phyloP scores from a whole-genome alignment of 257 asterid species.

The Solanum ahanhuiri region DNA sequence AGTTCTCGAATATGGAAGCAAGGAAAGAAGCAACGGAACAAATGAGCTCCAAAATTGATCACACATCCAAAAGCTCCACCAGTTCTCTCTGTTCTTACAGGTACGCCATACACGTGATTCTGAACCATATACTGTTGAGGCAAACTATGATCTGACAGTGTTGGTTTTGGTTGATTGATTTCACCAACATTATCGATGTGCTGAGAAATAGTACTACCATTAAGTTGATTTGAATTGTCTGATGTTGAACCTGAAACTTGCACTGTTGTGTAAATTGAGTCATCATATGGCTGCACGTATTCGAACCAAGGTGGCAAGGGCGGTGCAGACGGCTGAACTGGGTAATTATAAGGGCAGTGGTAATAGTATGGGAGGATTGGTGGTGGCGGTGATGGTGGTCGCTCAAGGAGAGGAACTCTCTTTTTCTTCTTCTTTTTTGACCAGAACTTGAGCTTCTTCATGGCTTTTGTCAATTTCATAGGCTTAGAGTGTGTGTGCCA shows the following conservation, averaged over 20 bases:
- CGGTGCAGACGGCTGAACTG: constrained; percentile 59
- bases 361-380: constrained; percentile 5
- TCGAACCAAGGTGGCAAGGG: constrained; percentile 61
- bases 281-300: constrained; percentile 11
- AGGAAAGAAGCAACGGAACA: constrained; percentile 46
- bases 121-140: constrained; percentile 24
- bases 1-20: constrained; percentile 43
- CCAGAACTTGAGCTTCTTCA: constrained; percentile 69
- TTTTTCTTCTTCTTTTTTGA: constrained; percentile 47
- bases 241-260: background rate
- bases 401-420: constrained; percentile 1
- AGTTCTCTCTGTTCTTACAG: constrained; percentile 15
- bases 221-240: constrained; percentile 1
- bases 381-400: constrained; percentile 20
- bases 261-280: constrained; percentile 9
- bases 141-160: background rate
- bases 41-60: constrained; percentile 23
- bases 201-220: background rate
- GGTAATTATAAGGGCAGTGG: constrained; percentile 15
- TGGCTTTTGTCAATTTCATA: constrained; percentile 56
- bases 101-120: constrained; percentile 17
- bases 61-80: constrained; percentile 38
- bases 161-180: background rate
- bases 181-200: background rate
- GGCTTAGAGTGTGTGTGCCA: background rate